A percentile compares a stretch with the other conserved stretches of the same genome.
Evolutionary conservation across 2,329 filamentous ascomycete genomes (phyloP).

Genomic region (Colletotrichum trifolii): DNA sequence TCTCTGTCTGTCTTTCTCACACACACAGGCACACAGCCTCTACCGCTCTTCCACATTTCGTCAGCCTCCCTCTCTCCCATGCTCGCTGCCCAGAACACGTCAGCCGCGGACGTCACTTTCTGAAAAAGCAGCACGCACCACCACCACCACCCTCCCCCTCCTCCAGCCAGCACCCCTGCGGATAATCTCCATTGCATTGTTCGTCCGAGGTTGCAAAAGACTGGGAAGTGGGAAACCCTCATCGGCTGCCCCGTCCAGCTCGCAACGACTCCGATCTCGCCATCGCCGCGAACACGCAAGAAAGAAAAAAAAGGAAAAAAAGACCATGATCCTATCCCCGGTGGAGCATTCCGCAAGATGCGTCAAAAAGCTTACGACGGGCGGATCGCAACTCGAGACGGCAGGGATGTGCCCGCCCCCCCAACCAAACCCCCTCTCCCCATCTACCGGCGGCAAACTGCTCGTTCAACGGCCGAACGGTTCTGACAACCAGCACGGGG

Average conservation of each 20-base stretch:
- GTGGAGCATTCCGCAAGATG: too few relatives aligned
- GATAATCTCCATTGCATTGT: slow-evolving; percentile 9
- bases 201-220: slow-evolving; percentile 10
- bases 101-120: slow-evolving; percentile 16
- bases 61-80: background rate
- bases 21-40: background rate
- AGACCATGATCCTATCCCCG: too few relatives aligned
- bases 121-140: slow-evolving; percentile 17
- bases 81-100: slow-evolving; percentile 7
- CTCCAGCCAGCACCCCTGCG: too few relatives aligned
- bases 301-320: too few relatives aligned
- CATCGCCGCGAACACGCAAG: too few relatives aligned
- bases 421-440: background rate
- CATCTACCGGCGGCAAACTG: slow-evolving; percentile 3
- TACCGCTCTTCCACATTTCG: background rate
- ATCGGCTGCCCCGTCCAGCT: background rate
- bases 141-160: background rate
- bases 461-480: background rate
- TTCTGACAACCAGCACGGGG: background rate
- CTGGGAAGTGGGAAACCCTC: slow-evolving; percentile 10
- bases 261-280: background rate
- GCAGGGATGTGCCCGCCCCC: background rate
- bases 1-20: background rate
- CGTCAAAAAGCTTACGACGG: slow-evolving; percentile 9
- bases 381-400: slow-evolving; percentile 5